These are phyloP conservation scores for Rosa rugosa DNA, from an alignment of 306 rosid species.

Conservation along the genomic window DNA sequence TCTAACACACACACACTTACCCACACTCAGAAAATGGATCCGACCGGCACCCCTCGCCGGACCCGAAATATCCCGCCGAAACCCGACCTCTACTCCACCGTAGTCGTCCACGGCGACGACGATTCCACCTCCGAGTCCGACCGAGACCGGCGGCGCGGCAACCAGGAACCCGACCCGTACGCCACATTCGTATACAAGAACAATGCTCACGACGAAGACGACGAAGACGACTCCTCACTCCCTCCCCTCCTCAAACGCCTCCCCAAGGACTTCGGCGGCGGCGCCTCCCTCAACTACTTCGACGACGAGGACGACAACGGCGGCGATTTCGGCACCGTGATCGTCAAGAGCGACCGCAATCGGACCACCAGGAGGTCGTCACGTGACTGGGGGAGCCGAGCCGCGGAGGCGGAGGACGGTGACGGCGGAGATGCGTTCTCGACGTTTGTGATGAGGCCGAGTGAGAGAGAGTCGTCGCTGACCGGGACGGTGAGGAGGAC, in stretches of 20 bases:
- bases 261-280: slow-evolving; percentile 97
- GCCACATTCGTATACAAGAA: slow-evolving; percentile 78
- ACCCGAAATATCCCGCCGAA: slow-evolving; percentile 45
- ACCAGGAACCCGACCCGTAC: slow-evolving; percentile 51
- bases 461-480: slow-evolving; percentile 56
- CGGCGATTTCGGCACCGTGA: slow-evolving; percentile 79
- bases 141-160: slow-evolving; percentile 29
- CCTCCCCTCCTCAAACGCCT: slow-evolving; percentile 92
- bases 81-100: slow-evolving; percentile 72
- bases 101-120: slow-evolving; percentile 61
- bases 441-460: slow-evolving; percentile 70
- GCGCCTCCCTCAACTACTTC: slow-evolving; percentile 67
- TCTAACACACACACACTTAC: neutral
- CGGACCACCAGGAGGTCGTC: slow-evolving; percentile 40
- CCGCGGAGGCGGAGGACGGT: slow-evolving; percentile 24
- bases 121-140: slow-evolving; percentile 31
- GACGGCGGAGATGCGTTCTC: slow-evolving; percentile 53
- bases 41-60: slow-evolving; percentile 40
- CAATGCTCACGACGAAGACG: slow-evolving; percentile 46
- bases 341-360: slow-evolving; percentile 36
- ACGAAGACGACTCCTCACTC: slow-evolving; percentile 65
- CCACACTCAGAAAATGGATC: slow-evolving; percentile 53
- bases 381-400: slow-evolving; percentile 33
- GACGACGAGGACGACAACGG: slow-evolving; percentile 48
- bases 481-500: slow-evolving; percentile 73